Percentiles rank a stretch among this genome's conserved stretches.
phyloP scores from a whole-genome alignment of 1,284 basidiomycete species.

The Chiua sp. region DNA sequence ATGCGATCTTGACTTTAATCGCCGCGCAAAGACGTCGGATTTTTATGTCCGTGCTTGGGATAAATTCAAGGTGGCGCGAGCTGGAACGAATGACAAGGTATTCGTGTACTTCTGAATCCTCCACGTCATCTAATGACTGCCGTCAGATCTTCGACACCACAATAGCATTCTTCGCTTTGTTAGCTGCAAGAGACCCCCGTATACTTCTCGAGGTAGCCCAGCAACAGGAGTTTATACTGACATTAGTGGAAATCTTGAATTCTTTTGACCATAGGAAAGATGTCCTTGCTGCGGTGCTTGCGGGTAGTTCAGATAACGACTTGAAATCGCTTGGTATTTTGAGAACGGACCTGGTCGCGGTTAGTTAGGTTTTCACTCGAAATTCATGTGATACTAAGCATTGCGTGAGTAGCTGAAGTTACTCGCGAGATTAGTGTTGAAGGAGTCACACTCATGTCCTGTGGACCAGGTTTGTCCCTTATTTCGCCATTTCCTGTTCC shows the following conservation, averaged over 20 bases:
- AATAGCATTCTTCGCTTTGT: slow-evolving; percentile 58
- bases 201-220: slow-evolving; percentile 58
- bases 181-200: slow-evolving; percentile 60
- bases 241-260: slow-evolving; percentile 51
- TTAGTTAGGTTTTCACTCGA: slow-evolving; percentile 14
- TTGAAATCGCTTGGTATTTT: slow-evolving; percentile 52
- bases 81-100: slow-evolving; percentile 64
- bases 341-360: slow-evolving; percentile 31
- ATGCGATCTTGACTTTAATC: slow-evolving; percentile 72
- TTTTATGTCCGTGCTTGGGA: slow-evolving; percentile 72
- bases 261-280: slow-evolving; percentile 45
- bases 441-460: slow-evolving; percentile 48
- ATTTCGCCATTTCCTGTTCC: slow-evolving; percentile 7
- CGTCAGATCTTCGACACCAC: slow-evolving; percentile 48
- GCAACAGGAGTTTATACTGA: slow-evolving; percentile 44
- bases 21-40: slow-evolving; percentile 75
- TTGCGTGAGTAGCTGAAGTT: slow-evolving; percentile 44
- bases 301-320: slow-evolving; percentile 41
- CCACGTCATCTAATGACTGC: background rate
- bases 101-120: slow-evolving; percentile 2
- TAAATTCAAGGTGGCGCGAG: slow-evolving; percentile 60
- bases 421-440: slow-evolving; percentile 51
- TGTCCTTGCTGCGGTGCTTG: slow-evolving; percentile 41
- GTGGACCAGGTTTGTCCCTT: slow-evolving; percentile 43
- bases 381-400: slow-evolving; percentile 7